Evolutionary conservation across 129 eudicot genomes (phyloP), one percentile per base, ranked within the genome.

Genomic region (Arctium minus): DNA sequence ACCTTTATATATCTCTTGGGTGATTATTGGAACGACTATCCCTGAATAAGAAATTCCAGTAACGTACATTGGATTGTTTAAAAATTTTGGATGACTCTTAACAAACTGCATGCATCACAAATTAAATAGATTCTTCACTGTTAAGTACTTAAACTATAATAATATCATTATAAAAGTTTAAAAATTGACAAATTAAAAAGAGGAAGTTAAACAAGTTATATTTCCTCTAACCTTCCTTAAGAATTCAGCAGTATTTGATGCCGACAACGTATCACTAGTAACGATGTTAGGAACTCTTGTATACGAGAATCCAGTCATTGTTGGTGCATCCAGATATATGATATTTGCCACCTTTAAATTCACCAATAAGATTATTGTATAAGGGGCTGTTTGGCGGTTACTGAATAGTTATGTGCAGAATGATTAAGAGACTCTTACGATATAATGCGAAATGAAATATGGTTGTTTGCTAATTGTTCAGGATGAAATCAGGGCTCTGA

Each of bases 31-130:
- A 32, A 78, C 27, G 1, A 78, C 74, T 12, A 78, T 84, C n/a
- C 87, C 87, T 0, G 79, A 79, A 44, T 84, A 78, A 17, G 83
- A 84, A 60, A 60, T 73, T 32, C 79, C 79, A 31, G 74, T 73
- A 40, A 78, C 37, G 65, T 84, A 84, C 79, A 84, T 38, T n/a
- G 87, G 83, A 73, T 84, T 84, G 46, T 79, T 74, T 48, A 84
- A 36, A 32, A 84, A 84, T 60, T 56, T 73, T 8, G 87, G 87
- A 72, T 84, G 87, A 73, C 33, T 39, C 60, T 38, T 40, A 6
- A 84, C 83, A 73, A 79, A 84, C 87, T 84, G 83, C 79, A 15
- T 22, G 27, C 27, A 40, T 42, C 65, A 15, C 2, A 53, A 53
- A 53, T 53, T 53, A 53, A 15, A 53, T 27, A 53, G 27, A 22